Evolutionary conservation across 1,139 yeast species (phyloP).

Genomic region (Yamadazyma epiphylla): DNA sequence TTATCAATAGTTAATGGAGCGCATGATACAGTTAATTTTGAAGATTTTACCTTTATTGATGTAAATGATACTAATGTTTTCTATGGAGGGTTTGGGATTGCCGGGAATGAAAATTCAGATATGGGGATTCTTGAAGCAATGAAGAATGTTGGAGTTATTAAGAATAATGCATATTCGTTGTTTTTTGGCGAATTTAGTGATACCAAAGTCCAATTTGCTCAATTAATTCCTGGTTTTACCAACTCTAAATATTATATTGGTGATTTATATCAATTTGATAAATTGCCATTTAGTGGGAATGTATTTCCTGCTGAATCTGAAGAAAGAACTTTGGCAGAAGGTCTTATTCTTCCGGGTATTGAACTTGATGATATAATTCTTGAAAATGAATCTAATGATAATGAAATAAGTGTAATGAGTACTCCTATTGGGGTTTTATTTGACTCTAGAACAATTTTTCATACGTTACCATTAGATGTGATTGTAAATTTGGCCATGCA

Average conservation of each 20-base stretch:
- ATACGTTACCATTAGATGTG: slow-evolving; percentile 55
- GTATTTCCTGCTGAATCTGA: slow-evolving; percentile 17
- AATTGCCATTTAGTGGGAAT: slow-evolving; percentile 29
- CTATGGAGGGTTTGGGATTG: slow-evolving; percentile 48
- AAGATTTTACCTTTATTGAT: slow-evolving; percentile 26
- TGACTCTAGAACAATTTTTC: slow-evolving; percentile 54
- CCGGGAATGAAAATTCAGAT: slow-evolving; percentile 33
- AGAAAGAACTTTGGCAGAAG: slow-evolving; percentile 18
- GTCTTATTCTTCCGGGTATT: slow-evolving; percentile 47
- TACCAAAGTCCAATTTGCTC: slow-evolving; percentile 9
- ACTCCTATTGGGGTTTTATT: slow-evolving; percentile 52
- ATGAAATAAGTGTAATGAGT: slow-evolving; percentile 31
- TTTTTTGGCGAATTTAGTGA: slow-evolving; percentile 30
- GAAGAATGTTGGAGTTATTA: slow-evolving; percentile 27
- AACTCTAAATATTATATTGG: slow-evolving; percentile 45
- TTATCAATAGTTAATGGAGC: slow-evolving; percentile 15
- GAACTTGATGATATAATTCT: slow-evolving; percentile 54
- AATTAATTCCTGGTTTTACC: slow-evolving; percentile 57
- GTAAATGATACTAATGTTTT: slow-evolving; percentile 19
- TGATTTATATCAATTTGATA: slow-evolving; percentile 43
- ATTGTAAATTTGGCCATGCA: slow-evolving; percentile 70
- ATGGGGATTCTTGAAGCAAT: slow-evolving; percentile 41
- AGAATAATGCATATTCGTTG: slow-evolving; percentile 53
- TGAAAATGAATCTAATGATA: slow-evolving; percentile 35
- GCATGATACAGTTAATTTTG: slow-evolving; percentile 12